Percentiles rank a stretch among this genome's conserved stretches.
Evolutionary conservation across 805 yeast species (phyloP).

Genomic region (Starmera dryadoides): DNA sequence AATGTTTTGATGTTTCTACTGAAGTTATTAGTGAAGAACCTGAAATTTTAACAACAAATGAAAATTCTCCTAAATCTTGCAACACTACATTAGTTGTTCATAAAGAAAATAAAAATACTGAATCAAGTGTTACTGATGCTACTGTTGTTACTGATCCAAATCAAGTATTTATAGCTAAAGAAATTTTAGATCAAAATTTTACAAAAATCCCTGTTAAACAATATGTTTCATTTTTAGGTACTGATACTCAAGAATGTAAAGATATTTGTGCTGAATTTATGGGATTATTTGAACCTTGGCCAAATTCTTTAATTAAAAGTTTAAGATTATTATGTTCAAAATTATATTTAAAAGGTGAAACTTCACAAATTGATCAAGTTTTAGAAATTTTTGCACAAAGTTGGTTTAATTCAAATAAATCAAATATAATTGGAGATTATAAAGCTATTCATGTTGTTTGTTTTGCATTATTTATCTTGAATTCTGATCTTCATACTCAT

Average conservation of each 20-base stretch:
- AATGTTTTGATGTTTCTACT: constrained; percentile 7
- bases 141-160: neutral
- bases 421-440: constrained; percentile 40
- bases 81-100: neutral
- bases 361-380: constrained; percentile 72
- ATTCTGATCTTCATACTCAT: constrained; percentile 69
- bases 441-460: constrained; percentile 63
- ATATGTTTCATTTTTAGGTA: constrained; percentile 35
- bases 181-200: constrained; percentile 25
- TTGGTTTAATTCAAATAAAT: constrained; percentile 47
- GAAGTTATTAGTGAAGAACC: constrained; percentile 16
- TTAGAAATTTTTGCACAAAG: constrained; percentile 60
- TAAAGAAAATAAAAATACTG: too few relatives aligned
- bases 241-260: constrained; percentile 15
- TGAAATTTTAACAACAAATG: constrained; percentile 11
- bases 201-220: constrained; percentile 28
- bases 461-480: constrained; percentile 63
- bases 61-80: neutral
- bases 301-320: constrained; percentile 45
- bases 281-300: constrained; percentile 33
- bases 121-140: neutral
- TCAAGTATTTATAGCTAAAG: constrained; percentile 19
- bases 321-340: constrained; percentile 55
- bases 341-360: constrained; percentile 74
- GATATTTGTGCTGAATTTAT: constrained; percentile 29